phyloP scores from a whole-genome alignment of 768 basidiomycete genomes.

The Tylopilus sp. region DNA sequence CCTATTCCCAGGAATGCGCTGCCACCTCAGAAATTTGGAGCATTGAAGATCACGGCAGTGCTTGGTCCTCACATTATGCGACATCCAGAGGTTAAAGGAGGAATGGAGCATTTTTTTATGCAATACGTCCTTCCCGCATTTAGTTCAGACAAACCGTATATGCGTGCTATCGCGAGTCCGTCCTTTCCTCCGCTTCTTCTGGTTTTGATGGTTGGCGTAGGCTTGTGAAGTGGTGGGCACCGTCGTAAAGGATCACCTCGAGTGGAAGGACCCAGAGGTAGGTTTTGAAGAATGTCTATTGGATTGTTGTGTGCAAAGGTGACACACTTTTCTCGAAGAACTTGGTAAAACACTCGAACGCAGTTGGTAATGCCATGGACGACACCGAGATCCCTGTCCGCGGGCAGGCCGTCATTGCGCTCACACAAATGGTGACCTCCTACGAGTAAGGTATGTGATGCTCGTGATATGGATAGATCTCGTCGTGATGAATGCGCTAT shows the following conservation, averaged over 20 bases:
- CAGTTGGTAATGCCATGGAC: conserved; percentile 64
- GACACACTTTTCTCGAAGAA: conserved; percentile 38
- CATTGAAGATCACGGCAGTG: conserved; percentile 76
- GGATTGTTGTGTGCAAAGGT: neutral
- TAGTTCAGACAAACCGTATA: conserved; percentile 58
- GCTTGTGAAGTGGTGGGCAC: conserved; percentile 80
- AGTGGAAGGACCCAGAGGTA: conserved; percentile 64
- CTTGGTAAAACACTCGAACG: conserved; percentile 60
- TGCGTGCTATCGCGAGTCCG: conserved; percentile 69
- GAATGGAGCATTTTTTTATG: conserved; percentile 75
- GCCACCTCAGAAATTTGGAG: conserved; percentile 74
- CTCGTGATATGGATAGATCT: neutral
- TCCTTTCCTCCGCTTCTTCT: neutral
- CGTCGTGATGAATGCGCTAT: neutral
- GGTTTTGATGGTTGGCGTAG: conserved; percentile 33
- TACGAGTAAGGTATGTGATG: conserved; percentile 56
- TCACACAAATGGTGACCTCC: conserved; percentile 69
- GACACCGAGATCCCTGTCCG: conserved; percentile 80
- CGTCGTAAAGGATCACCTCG: conserved; percentile 64
- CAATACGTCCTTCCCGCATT: conserved; percentile 77
- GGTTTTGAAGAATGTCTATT: conserved; percentile 6
- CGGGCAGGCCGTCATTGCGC: conserved; percentile 76
- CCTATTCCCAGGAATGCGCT: conserved; percentile 40
- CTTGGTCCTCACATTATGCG: conserved; percentile 79
- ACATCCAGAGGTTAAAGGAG: conserved; percentile 73